These are phyloP conservation scores for Daldinia eschscholtzii DNA, from an alignment of 2,329 filamentous ascomycete species.

Conservation along the genomic window DNA sequence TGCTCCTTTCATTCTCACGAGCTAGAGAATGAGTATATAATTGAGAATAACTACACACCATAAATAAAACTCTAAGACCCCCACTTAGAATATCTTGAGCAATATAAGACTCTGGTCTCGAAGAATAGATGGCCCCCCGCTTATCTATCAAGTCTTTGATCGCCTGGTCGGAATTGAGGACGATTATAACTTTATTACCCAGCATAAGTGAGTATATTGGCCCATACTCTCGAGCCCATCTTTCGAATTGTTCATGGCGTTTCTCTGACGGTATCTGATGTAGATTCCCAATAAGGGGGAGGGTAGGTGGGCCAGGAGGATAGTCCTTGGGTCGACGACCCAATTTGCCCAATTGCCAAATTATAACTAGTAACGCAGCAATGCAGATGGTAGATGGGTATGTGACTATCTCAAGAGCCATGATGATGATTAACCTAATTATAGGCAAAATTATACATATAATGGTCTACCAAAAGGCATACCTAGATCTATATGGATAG, in stretches of 20 bases:
- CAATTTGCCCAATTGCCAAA: too few species aligned
- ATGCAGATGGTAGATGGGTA: too few species aligned
- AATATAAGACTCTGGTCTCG: background rate
- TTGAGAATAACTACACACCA: background rate
- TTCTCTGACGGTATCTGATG: background rate
- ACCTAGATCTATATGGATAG: too few species aligned
- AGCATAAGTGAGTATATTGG: background rate
- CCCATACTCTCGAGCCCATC: background rate
- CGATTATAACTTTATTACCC: background rate
- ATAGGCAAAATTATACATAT: too few species aligned
- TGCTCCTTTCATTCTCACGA: too few species aligned
- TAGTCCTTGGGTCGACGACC: background rate
- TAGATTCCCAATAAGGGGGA: background rate
- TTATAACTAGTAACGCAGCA: too few species aligned
- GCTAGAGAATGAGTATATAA: too few species aligned
- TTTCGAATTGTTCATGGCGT: background rate
- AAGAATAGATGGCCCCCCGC: background rate
- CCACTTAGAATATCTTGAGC: background rate
- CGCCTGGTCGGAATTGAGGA: background rate
- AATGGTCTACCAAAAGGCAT: too few species aligned
- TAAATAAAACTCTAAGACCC: background rate
- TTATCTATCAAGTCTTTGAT: background rate
- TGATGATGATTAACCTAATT: too few species aligned
- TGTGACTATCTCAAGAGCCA: too few species aligned
- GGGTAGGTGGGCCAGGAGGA: background rate